Evolutionary conservation across 2,329 filamentous ascomycete species (phyloP).

Genomic region (Fusarium dlaminii): DNA sequence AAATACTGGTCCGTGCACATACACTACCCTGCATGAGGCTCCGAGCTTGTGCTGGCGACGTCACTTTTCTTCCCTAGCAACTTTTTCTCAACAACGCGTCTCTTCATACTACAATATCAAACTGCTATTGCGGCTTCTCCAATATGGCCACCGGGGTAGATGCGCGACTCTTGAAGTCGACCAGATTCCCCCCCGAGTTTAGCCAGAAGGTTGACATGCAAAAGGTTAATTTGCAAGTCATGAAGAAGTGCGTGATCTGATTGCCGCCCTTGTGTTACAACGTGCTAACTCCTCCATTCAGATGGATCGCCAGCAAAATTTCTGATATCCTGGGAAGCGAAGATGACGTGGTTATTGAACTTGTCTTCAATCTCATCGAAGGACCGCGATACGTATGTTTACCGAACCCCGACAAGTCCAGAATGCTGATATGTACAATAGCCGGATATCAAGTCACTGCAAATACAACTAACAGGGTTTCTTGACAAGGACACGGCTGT

Average conservation of each 20-base stretch:
- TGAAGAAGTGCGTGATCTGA: conserved; percentile 81
- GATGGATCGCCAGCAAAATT: conserved; percentile 93
- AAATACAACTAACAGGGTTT: conserved; percentile 95
- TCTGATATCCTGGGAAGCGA: conserved; percentile 89
- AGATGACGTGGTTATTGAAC: conserved; percentile 94
- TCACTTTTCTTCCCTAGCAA: conserved; percentile 43
- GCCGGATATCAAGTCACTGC: conserved; percentile 95
- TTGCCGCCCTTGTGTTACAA: background rate
- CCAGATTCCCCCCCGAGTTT: conserved; percentile 94
- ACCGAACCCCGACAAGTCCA: background rate
- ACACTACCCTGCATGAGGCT: background rate
- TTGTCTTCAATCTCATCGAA: conserved; percentile 77
- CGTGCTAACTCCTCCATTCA: conserved; percentile 51
- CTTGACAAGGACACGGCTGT: conserved; percentile 88
- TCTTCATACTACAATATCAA: conserved; percentile 2
- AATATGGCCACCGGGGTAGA: conserved; percentile 86
- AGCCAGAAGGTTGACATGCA: conserved; percentile 95
- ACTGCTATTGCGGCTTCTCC: conserved; percentile 34
- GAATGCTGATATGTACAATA: conserved; percentile 53
- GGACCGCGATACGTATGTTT: conserved; percentile 76
- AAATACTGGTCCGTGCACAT: conserved; percentile 24
- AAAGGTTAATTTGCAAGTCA: conserved; percentile 96
- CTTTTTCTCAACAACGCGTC: conserved; percentile 38
- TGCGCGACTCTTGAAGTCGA: conserved; percentile 87
- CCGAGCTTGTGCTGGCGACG: conserved; percentile 38